These are phyloP conservation scores for Stachybotrys elegans DNA, from an alignment of 2,329 filamentous ascomycete species.

Conservation along the genomic window DNA sequence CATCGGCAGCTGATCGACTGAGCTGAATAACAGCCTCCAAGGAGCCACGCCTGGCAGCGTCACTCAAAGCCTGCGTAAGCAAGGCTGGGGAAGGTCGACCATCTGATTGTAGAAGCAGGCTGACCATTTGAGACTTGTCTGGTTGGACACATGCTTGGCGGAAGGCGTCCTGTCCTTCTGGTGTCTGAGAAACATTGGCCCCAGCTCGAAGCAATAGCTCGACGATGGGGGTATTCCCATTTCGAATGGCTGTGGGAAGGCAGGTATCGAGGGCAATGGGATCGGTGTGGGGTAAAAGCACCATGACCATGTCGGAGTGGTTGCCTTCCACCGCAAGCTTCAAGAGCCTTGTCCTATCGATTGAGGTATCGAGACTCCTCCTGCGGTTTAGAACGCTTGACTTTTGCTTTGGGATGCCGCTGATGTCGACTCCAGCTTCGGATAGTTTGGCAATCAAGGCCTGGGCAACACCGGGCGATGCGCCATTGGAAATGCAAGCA, in stretches of 20 bases:
- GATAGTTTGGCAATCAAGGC: slow-evolving; percentile 46
- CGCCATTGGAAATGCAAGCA: slow-evolving; percentile 41
- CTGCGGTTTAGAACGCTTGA: slow-evolving; percentile 42
- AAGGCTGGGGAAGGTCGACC: slow-evolving; percentile 37
- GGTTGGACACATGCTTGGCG: slow-evolving; percentile 43
- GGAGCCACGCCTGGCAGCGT: slow-evolving; percentile 44
- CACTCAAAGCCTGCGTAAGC: slow-evolving; percentile 46
- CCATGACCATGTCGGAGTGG: slow-evolving; percentile 47
- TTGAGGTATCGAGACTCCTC: slow-evolving; percentile 42
- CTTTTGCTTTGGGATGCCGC: slow-evolving; percentile 42
- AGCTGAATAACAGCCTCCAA: slow-evolving; percentile 45
- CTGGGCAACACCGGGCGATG: slow-evolving; percentile 51
- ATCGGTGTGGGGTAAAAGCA: slow-evolving; percentile 50
- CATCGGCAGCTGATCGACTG: slow-evolving; percentile 48
- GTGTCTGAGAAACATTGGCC: slow-evolving; percentile 40
- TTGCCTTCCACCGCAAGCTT: slow-evolving; percentile 45
- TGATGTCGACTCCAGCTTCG: slow-evolving; percentile 45
- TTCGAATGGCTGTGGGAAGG: slow-evolving; percentile 43
- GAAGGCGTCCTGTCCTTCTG: slow-evolving; percentile 49
- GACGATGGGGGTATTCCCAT: slow-evolving; percentile 35
- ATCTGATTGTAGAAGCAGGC: slow-evolving; percentile 43
- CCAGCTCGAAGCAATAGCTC: slow-evolving; percentile 47
- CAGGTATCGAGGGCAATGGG: slow-evolving; percentile 43
- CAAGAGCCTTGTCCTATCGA: slow-evolving; percentile 45
- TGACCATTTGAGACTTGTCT: slow-evolving; percentile 39